These are phyloP conservation scores for Pugionium cornutum DNA, from an alignment of 345 rosid species.

Conservation along the genomic window DNA sequence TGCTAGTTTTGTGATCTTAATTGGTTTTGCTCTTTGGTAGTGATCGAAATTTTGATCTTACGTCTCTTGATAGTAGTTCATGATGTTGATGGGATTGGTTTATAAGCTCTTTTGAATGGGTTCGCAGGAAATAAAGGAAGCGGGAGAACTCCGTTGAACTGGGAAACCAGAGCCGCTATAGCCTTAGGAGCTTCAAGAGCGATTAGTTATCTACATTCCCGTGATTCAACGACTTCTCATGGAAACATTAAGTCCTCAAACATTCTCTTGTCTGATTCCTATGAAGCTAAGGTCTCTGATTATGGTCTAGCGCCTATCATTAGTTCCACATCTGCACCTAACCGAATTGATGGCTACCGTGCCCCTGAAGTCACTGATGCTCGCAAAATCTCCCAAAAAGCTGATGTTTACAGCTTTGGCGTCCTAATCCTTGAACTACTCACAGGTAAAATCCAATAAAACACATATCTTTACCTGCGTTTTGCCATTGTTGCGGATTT, in stretches of 20 bases:
- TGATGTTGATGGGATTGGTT: slow-evolving; percentile 15
- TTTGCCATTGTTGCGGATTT: not conserved
- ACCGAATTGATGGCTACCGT: slow-evolving; percentile 76
- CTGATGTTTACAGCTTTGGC: slow-evolving; percentile 94
- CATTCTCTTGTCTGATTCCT: slow-evolving; percentile 64
- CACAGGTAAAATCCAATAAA: slow-evolving; percentile 47
- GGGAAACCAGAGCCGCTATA: slow-evolving; percentile 72
- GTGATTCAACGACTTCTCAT: slow-evolving; percentile 62
- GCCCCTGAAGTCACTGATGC: slow-evolving; percentile 87
- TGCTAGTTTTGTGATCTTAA: slow-evolving; percentile 21
- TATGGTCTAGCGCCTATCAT: slow-evolving; percentile 82
- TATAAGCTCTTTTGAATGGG: slow-evolving; percentile 1
- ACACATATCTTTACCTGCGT: not conserved
- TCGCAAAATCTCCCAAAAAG: slow-evolving; percentile 73
- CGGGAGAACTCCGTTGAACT: slow-evolving; percentile 78
- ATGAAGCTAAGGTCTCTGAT: slow-evolving; percentile 80
- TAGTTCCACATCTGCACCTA: slow-evolving; percentile 69
- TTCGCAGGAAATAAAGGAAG: slow-evolving; percentile 64
- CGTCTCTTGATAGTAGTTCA: not conserved
- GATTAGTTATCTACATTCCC: slow-evolving; percentile 70
- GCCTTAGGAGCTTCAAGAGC: slow-evolving; percentile 85
- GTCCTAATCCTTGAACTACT: slow-evolving; percentile 78
- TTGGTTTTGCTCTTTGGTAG: not conserved
- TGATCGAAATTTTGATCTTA: not conserved
- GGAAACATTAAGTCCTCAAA: slow-evolving; percentile 94